Base-by-base conservation (phyloP, 768 basidiomycete genomes). In the Russula brevipes region DNA sequence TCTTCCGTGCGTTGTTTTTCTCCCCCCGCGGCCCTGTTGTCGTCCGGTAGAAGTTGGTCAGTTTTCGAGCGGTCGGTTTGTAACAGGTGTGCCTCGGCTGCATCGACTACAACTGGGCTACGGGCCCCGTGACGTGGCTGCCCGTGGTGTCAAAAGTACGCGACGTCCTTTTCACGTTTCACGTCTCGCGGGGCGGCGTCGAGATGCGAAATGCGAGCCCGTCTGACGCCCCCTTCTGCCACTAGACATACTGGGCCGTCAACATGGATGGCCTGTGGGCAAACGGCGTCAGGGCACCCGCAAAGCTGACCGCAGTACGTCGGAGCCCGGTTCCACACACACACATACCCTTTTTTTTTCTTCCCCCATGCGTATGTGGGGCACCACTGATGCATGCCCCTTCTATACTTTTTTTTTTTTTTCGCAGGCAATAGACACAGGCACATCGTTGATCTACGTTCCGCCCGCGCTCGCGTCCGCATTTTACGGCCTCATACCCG, bases 381-480 rank as follows among this genome's bases (percentile, higher is more conserved):
- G 46, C 24, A 46, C 31, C 30, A n/a, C 45, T 47, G 12, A 42
- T 16, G 1, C 10, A 4, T 24, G 30, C 12, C 16, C n/a, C 41
- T 11, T 42, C 14, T 31, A 33, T 33, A 42, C 14, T 9, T 14
- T 5, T 1, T 52, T 5, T 2, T 16, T 2, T 4, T 30, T 24
- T 31, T 35, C 35, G 7, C 59, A 87, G 85, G 84, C 85, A 19
- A 79, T 88, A 61, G 87, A 88, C 68, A 85, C 85, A 0, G 86
- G 87, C 36, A 86, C 85, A 4, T 83, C 85, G 35, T 74, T 87
- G 33, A 81, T 87, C 61, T 87, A 87, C 71, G 62, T 85, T 6
- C 83, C 85, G 1, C 70, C 73, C 44, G 52, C 69, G 0, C 64
- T 82, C 35, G 82, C 79, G 5, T 55, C 69, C 2, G 65, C 72